Evolutionary conservation across 2,329 filamentous ascomycete species (phyloP), one percentile per base, ranked within the genome.

Genomic region (Aspergillus jensenii): DNA sequence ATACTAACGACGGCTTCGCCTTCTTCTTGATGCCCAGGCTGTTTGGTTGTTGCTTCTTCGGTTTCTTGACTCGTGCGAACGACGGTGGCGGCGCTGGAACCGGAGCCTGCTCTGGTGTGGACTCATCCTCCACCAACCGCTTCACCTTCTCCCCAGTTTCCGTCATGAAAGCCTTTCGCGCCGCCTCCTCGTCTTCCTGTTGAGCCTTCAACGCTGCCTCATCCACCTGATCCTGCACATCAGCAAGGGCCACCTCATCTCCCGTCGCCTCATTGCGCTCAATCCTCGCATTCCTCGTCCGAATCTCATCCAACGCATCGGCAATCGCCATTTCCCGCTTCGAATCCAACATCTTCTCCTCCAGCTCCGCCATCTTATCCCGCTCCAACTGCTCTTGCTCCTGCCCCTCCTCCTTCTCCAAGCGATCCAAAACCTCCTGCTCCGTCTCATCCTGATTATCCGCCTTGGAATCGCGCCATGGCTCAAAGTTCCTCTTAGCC

Each of bases 281-380:
- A 50, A 95, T 87, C 62, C 92, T 82, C 7, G 95, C 95, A 77
- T 99, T 99, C 63, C 93, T 81, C 52, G 90, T 93, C 56, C 93
- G 83, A 57, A 99, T 97, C 77, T 97, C 93, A 74, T 99, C 95
- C 55, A 99, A 78, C 7, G 93, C 93, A 79, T 99, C 95, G 2
- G 95, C 95, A 45, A 97, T 91, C 17, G 90, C 91, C 93, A 99
- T 99, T 76, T 99, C 95, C 41, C 89, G 84, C 79, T 95, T 93
- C 1, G 93, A 93, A 73, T 99, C 95, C 21, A 90, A 79, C 55
- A 93, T 96, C 79, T 98, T 98, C 62, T 90, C 88, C 78, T 99
- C 95, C 47, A 99, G 78, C 71, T 97, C 93, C 57, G 90, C 90
- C 96, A 99, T 99, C 21, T 91, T 91, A 74, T 97, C 93, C 63